Evolutionary conservation across 495 filamentous ascomycete genomes (phyloP).

Genomic region (Xanthoparmelia taractica): DNA sequence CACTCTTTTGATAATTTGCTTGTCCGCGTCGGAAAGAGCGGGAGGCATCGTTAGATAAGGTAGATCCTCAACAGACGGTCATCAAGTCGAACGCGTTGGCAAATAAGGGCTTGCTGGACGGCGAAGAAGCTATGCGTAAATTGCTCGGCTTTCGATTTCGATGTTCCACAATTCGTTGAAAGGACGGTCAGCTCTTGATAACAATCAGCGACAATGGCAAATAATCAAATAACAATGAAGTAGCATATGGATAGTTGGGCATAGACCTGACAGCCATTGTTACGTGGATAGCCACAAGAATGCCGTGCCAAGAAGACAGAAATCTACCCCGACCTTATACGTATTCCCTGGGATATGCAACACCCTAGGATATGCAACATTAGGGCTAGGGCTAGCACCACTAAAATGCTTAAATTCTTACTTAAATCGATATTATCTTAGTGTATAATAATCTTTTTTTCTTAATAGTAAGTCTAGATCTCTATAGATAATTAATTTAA

Average conservation of each 20-base stretch:
- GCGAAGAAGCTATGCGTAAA: not conserved
- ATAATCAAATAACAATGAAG: not conserved
- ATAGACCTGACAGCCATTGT: not conserved
- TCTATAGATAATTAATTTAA: too few species aligned
- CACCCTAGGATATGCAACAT: too few species aligned
- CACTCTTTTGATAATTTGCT: slow-evolving; percentile 81
- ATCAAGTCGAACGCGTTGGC: not conserved
- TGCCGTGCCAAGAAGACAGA: too few species aligned
- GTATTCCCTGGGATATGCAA: too few species aligned
- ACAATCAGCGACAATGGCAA: not conserved
- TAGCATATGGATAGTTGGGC: not conserved
- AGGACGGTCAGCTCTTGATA: not conserved
- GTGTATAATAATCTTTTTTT: too few species aligned
- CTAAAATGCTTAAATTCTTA: too few species aligned
- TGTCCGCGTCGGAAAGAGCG: slow-evolving; percentile 82
- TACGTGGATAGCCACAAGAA: too few species aligned
- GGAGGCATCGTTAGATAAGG: slow-evolving; percentile 59
- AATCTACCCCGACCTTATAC: too few species aligned
- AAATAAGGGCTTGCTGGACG: not conserved
- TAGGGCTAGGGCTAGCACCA: too few species aligned
- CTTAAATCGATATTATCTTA: too few species aligned
- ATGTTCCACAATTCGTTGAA: not conserved
- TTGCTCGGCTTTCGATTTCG: not conserved
- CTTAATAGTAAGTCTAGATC: too few species aligned
- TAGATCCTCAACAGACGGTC: not conserved